Conservation (phyloP, 371 early-diverging fungal species). For the Coemansia sp. region DNA sequence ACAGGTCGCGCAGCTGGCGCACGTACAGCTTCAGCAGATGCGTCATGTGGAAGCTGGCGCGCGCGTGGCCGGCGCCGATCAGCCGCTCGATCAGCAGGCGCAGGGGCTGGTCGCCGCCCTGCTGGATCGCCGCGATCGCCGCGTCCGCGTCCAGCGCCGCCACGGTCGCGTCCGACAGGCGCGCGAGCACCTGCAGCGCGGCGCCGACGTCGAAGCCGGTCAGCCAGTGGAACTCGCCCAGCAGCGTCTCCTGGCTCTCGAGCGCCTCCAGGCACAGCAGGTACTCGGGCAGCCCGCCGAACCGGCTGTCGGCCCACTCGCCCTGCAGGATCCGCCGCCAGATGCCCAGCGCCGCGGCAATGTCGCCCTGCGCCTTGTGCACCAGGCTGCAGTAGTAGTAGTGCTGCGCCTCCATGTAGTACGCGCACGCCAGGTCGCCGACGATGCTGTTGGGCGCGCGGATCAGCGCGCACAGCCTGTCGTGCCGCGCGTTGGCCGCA, state of each 20-base stretch:
- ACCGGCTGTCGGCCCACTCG: conserved; percentile 22
- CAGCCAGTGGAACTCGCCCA: conserved; percentile 36
- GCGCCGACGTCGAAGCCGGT: conserved; percentile 16
- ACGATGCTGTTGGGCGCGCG: conserved; percentile 18
- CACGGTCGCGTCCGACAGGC: conserved; percentile 27
- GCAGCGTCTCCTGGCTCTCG: conserved; percentile 18
- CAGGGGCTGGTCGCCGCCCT: conserved; percentile 14
- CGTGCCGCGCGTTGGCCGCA: conserved; percentile 8
- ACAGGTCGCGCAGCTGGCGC: conserved; percentile 37
- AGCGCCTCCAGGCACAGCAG: conserved; percentile 13
- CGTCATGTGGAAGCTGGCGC: conserved; percentile 47
- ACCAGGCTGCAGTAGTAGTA: conserved; percentile 47
- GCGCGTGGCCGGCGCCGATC: conserved; percentile 23
- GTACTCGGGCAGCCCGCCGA: conserved; percentile 48
- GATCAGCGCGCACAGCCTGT: conserved; percentile 22
- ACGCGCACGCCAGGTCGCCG: conserved; percentile 31
- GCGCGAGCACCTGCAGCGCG: conserved; percentile 23
- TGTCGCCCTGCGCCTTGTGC: conserved; percentile 22
- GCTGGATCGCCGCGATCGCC: conserved; percentile 22
- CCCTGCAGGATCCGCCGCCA: conserved; percentile 42
- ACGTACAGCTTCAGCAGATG: conserved; percentile 45
- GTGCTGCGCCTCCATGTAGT: conserved; percentile 6
- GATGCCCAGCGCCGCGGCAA: conserved; percentile 20
- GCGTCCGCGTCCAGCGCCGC: conserved; percentile 34
- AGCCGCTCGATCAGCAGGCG: conserved; percentile 49